Evolutionary conservation across 805 yeast genomes (phyloP), one percentile per base, ranked within the genome.

Genomic region (Candida koratica): DNA sequence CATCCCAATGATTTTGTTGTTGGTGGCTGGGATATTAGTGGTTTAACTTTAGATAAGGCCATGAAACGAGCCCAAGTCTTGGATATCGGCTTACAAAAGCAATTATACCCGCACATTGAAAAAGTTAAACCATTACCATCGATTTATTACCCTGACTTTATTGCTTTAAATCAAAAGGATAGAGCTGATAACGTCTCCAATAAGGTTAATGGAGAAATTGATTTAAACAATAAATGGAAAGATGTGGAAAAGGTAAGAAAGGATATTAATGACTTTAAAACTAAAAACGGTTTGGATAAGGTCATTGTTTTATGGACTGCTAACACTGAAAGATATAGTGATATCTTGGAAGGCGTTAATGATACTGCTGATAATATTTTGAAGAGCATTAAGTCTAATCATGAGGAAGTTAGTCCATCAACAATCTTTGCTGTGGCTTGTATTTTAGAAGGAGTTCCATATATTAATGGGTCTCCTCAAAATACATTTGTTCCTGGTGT

Each of bases 401-500:
- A 89, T 56, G 71, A 64, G 25, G 97, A 89, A 66, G 76, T 89
- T 45, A 75, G 95, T 29, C 96, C 97, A 43, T 86, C 96, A 10
- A 87, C 96, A n/a, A 60, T 89, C 36, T 89, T 90, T 55, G 97
- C 97, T 7, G 85, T 86, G 48, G 97, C 97, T 12, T 78, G 86
- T 35, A 90, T 90, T 49, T 73, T 89, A 54, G 97, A 90, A 61
- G 74, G 77, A 28, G 79, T 81, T 41, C 94, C 97, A 36, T 89
- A 87, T 69, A 86, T 89, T 62, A 89, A 89, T 55, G 97, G 97
- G 31, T 87, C 96, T 26, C 97, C 97, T 36, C 97, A 89, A 68
- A 89, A 89, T 71, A 90, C 97, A 36, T 89, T 90, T 67, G 96
- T 87, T 38, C 97, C 97, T 15, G 97, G 97, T 47, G 84, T 83